Evolutionary conservation across 352 stramenopile genomes (phyloP), one percentile per base, ranked within the genome.

Genomic region (Globisporangium cederbergense): DNA sequence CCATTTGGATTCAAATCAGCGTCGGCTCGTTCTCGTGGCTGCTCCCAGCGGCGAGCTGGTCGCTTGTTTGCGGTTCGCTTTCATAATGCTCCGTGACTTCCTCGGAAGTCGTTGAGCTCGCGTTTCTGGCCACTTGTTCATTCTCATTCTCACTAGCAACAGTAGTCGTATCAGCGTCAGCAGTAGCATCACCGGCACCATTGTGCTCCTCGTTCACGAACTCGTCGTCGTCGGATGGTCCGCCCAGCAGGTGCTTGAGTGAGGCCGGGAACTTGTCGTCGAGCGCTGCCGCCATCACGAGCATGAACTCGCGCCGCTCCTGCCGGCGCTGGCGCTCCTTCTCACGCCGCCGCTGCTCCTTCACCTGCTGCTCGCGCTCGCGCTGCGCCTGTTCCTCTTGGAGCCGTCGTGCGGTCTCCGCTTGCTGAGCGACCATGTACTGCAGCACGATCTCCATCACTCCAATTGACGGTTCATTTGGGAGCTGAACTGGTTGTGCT

Each of bases 301-400:
- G 56, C 78, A 89, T 86, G 49, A 88, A 63, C 34, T 88, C 74
- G n/a, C 74, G 75, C 59, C 77, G 78, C 49, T 88, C 72, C 32
- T 66, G 62, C 6, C 67, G 60, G 42, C 67, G 68, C 18, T 70
- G 72, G 1, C 60, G 66, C 16, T 86, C 74, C 32, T 81, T 81
- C 16, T 59, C 53, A 18, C 62, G 68, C 25, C 76, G 67, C 3
- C 75, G 73, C 32, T 72, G 54, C 34, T 75, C 73, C 16, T 75
- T 67, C 20, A 66, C 62, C 20, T 62, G 38, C 14, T 58, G 58
- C 34, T 84, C 73, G 58, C 66, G 60, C 32, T 65, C 67, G 25
- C 68, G 64, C 43, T 71, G 69, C 49, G 72, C 71, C 36, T 77
- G 64, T 9, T 86, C 76, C 16, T 58, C 32, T 54, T 87, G 64